Base-by-base conservation (phyloP, 2,329 filamentous ascomycete genomes). In the Curvularia hawaiiensis region DNA sequence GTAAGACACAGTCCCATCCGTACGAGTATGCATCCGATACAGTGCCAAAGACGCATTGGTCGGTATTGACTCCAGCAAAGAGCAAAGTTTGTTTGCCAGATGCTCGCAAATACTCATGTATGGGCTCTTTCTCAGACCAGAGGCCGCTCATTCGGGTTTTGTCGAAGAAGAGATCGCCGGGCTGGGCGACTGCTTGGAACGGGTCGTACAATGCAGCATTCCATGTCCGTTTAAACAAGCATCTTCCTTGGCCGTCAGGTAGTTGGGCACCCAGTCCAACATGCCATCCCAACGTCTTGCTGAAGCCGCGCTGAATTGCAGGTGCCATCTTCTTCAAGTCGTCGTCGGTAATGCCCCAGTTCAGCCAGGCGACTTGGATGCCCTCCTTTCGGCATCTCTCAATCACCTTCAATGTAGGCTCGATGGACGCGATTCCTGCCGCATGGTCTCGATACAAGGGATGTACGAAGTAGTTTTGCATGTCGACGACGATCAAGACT, bases 391-490 rank as follows among this genome's bases (percentile, higher is more conserved):
- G 67, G 63, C 77, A 78, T 46, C 75, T 73, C 44, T 75, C 68
- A 50, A 79, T 77, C 30, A 77, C 75, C 28, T 69, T 74, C 57
- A 78, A 46, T 12, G 74, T 71, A 12, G 77, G 77, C 16, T 72
- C 62, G 14, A 79, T 62, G 16, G 77, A 65, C 12, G 66, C 66
- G n/a, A 71, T 52, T 4, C 70, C 68, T 51, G 68, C 66, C 3
- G 64, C 60, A 46, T 75, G 71, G 39, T 73, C 58, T 33, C 67
- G 68, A 52, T 72, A 71, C 8, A 67, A 58, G 4, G 70, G 69
- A 45, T 74, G 64, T 45, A 79, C 63, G 61, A 79, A 79, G 65
- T 78, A 79, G 63, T 79, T 79, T 54, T 79, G 77, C 77, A 79
- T 79, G 62, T 79, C 77, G 51, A 79, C 72, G 31, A 79, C 66